These are phyloP conservation scores for Eremomyces bilateralis DNA, from an alignment of 495 filamentous ascomycete species.

Conservation along the genomic window DNA sequence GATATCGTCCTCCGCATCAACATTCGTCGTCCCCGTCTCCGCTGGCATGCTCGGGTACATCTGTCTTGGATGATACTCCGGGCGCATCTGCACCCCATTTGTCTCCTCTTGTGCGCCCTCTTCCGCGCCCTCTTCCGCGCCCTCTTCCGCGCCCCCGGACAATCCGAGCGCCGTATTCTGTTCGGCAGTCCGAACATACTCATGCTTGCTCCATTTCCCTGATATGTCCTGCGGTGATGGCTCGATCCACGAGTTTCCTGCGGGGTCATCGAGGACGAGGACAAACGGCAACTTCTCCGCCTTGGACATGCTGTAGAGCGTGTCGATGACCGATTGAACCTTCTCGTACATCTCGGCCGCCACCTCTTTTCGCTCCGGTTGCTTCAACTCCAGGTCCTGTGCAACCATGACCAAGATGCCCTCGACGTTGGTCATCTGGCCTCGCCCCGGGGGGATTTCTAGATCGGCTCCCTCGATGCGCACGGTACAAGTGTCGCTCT, in stretches of 20 bases:
- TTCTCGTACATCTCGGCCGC: conserved; percentile 55
- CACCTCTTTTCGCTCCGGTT: conserved; percentile 48
- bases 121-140: conserved; percentile 1
- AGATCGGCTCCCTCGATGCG: conserved; percentile 70
- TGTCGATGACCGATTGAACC: conserved; percentile 47
- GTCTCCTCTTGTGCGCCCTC: conserved; percentile 4
- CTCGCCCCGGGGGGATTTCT: conserved; percentile 72
- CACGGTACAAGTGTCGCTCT: conserved; percentile 65
- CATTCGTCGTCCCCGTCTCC: conserved; percentile 17
- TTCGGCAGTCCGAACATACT: conserved; percentile 60
- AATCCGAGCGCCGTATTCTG: conserved; percentile 73
- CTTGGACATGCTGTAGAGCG: conserved; percentile 47
- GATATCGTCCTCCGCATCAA: conserved; percentile 48
- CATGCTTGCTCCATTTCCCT: conserved; percentile 59
- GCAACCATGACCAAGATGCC: conserved; percentile 58
- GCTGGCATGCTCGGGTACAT: conserved; percentile 17
- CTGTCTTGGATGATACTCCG: conserved; percentile 16
- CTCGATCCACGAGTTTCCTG: conserved; percentile 95
- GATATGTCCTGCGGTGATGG: conserved; percentile 44
- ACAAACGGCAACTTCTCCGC: conserved; percentile 70
- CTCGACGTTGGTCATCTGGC: conserved; percentile 81
- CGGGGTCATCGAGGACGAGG: conserved; percentile 65
- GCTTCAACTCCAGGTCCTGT: conserved; percentile 53
- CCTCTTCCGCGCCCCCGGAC: conserved; percentile 20
- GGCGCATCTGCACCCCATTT: conserved; percentile 14